These are phyloP conservation scores for Firmiana major DNA, from an alignment of 345 rosid genomes.

Conservation along the genomic window DNA sequence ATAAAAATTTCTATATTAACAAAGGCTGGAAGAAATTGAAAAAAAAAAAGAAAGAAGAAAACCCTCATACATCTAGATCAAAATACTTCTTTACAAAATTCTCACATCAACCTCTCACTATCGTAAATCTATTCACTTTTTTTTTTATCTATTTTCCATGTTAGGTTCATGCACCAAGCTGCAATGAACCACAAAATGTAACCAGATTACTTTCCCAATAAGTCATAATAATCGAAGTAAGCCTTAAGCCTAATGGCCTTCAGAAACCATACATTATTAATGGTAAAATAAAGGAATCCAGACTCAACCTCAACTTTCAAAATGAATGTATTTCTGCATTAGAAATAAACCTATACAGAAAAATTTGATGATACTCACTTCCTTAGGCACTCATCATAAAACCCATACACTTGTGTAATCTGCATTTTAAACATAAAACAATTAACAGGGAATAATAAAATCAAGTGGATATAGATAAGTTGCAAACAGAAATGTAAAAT, in stretches of 20 bases:
- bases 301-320: background rate
- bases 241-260: background rate
- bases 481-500: background rate
- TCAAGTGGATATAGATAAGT: background rate
- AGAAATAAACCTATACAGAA: background rate
- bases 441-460: conserved; percentile 13
- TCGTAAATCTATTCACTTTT: background rate
- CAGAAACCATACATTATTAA: background rate
- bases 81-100: background rate
- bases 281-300: background rate
- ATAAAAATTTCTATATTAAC: too few species aligned
- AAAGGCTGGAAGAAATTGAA: background rate
- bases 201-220: background rate
- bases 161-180: background rate
- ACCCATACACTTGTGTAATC: conserved; percentile 99
- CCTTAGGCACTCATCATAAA: conserved; percentile 96
- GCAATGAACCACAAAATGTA: background rate
- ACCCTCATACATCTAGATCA: background rate
- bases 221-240: background rate
- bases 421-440: conserved; percentile 35
- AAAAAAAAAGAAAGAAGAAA: too few species aligned
- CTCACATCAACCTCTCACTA: background rate
- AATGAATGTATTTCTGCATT: background rate
- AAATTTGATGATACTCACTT: conserved; percentile 60
- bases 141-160: background rate